Percentiles rank a stretch among this genome's conserved stretches.
phyloP scores from a whole-genome alignment of 2,329 filamentous ascomycete genomes.

The Fusarium sp. region DNA sequence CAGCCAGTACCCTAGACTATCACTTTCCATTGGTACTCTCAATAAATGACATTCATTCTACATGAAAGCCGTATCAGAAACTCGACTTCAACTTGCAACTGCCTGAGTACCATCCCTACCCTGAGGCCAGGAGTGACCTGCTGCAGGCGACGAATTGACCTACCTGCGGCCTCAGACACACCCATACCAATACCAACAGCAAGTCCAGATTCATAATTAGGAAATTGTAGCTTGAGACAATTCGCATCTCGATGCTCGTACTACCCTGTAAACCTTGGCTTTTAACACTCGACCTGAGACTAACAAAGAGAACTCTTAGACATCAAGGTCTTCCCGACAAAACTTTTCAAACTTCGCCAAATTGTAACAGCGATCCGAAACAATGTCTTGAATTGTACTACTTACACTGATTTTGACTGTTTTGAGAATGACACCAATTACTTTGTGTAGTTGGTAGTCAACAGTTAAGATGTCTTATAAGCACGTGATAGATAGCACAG shows the following conservation, averaged over 20 bases:
- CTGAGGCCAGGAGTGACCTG: not conserved
- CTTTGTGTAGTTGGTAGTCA: not conserved
- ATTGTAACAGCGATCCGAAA: not conserved
- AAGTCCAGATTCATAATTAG: not conserved
- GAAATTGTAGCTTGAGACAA: conserved; percentile 31
- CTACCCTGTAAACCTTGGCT: conserved; percentile 7
- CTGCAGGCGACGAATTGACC: not conserved
- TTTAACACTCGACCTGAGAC: conserved; percentile 21
- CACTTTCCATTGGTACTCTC: not conserved
- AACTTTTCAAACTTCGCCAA: not conserved
- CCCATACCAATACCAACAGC: not conserved
- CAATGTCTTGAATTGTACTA: conserved; percentile 10
- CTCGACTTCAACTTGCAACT: not conserved
- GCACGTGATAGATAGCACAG: conserved; percentile 27
- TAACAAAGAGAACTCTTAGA: not conserved
- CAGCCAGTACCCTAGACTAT: not conserved
- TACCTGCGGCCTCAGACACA: not conserved
- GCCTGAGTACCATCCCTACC: not conserved
- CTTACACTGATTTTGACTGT: not conserved
- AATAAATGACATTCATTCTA: not conserved
- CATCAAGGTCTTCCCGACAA: not conserved
- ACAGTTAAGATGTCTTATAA: not conserved
- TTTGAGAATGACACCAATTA: not conserved
- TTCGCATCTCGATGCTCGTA: conserved; percentile 9
- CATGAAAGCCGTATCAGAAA: not conserved